Evolutionary conservation across 2,329 filamentous ascomycete genomes (phyloP), one percentile per base, ranked within the genome.

Genomic region (Penicillium sp.): DNA sequence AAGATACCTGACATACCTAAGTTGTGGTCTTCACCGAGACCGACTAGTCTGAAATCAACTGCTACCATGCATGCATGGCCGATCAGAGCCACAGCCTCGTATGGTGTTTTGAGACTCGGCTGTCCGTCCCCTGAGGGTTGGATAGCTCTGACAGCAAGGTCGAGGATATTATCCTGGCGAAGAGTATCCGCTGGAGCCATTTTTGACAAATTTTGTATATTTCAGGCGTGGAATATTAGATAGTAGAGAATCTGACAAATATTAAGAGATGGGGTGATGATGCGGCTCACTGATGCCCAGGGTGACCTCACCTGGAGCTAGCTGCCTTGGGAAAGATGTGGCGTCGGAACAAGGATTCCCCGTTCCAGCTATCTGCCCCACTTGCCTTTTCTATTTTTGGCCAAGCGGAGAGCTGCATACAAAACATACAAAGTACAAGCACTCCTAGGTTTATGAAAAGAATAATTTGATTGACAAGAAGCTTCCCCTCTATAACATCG

Each of bases 11-110:
- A 59, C 56, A 46, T 48, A 91, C 90, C 83, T 63, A 90, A 85
- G 48, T 81, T 84, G 70, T 92, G 86, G 53, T 93, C 91, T 75
- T 97, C 91, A 48, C 88, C 84, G n/a, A 96, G 87, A 2, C 93
- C 93, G 19, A 91, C 77, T 3, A 97, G 81, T 53, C 88, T 84
- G 73, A 97, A 97, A 62, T 87, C 90, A 2, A 93, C 85, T 9
- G 88, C 87, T 25, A 85, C 73, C 86, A 97, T 90, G 68, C 88
- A 91, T 4, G 91, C 89, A 74, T 99, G 93, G 21, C 88, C 81
- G 62, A 95, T 88, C 25, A 97, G 83, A 17, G 91, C 91, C 60
- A 97, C 80, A 48, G 89, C 91, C 77, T 97, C 93, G 72, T 89
- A 91, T 0, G 89, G 60, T 60, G 73, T 74, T 50, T 75, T 74